A percentile compares a stretch with the other conserved stretches of the same genome.
Conservation (phyloP, 2,329 filamentous ascomycete species). For the Arthroderma sp. region DNA sequence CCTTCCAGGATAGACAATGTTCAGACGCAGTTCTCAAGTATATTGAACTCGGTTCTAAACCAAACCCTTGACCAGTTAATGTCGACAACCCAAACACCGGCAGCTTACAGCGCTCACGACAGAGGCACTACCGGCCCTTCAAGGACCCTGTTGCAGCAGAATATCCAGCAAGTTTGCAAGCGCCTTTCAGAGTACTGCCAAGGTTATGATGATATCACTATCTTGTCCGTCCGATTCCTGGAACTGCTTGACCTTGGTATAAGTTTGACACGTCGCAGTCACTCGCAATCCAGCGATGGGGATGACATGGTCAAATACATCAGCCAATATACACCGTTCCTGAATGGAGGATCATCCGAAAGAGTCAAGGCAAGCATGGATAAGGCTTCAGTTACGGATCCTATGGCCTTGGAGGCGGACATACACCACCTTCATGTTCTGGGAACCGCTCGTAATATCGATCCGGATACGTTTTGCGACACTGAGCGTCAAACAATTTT, state of each 20-base stretch:
- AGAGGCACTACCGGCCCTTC: constrained; percentile 12
- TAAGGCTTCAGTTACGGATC: neutral
- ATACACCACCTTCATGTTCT: constrained; percentile 27
- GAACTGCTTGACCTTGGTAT: constrained; percentile 66
- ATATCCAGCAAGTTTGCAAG: constrained; percentile 55
- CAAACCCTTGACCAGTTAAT: constrained; percentile 22
- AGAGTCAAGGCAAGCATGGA: neutral
- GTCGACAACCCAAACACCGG: constrained; percentile 6
- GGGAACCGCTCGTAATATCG: constrained; percentile 21
- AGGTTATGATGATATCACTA: constrained; percentile 73
- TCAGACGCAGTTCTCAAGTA: constrained; percentile 70
- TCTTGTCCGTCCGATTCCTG: constrained; percentile 65
- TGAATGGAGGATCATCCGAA: constrained; percentile 16
- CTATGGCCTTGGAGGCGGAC: constrained; percentile 18
- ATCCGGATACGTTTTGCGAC: constrained; percentile 26
- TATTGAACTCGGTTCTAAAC: constrained; percentile 52
- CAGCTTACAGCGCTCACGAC: constrained; percentile 7
- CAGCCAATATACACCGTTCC: constrained; percentile 26
- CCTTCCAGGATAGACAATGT: constrained; percentile 55
- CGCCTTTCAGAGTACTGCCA: constrained; percentile 58
- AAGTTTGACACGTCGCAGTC: constrained; percentile 40
- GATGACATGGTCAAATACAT: constrained; percentile 17
- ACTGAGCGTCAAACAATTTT: constrained; percentile 40
- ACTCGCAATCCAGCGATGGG: constrained; percentile 10
- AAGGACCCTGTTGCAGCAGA: constrained; percentile 36